Evolutionary conservation across 257 asterid species (phyloP).

Genomic region (Verbena officinalis): DNA sequence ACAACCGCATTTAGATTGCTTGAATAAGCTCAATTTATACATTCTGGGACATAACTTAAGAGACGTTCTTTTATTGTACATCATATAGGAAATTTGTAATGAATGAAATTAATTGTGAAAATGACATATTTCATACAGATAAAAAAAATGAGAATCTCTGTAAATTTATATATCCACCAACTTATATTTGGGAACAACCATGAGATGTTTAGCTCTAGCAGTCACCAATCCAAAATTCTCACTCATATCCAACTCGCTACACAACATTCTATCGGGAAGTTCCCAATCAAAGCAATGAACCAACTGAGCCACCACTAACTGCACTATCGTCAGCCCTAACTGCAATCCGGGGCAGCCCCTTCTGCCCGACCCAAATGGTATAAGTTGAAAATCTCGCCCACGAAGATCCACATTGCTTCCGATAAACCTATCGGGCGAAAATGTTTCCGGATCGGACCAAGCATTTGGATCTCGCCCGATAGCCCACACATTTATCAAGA

Average conservation of each 20-base stretch:
- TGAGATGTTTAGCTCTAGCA: conserved; percentile 24
- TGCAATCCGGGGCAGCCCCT: conserved; percentile 44
- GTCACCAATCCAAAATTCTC: conserved; percentile 35
- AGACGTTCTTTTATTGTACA: no score
- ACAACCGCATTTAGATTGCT: no score
- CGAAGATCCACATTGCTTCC: conserved; percentile 34
- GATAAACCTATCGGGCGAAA: conserved; percentile 34
- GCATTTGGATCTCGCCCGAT: conserved; percentile 36
- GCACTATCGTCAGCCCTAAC: conserved; percentile 31
- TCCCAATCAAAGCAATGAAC: conserved; percentile 47
- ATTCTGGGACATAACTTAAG: no score
- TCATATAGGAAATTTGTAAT: no score
- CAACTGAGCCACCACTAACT: conserved; percentile 36
- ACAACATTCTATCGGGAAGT: conserved; percentile 24
- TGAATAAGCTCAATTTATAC: no score
- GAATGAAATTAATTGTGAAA: no score
- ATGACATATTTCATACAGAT: no score
- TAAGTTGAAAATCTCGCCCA: conserved; percentile 34
- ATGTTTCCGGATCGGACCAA: conserved; percentile 33
- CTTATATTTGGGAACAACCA: conserved; percentile 19
- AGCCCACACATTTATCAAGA: conserved; percentile 33
- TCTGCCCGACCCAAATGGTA: conserved; percentile 42
- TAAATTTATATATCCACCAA: not conserved
- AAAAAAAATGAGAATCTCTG: no score
- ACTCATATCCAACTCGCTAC: conserved; percentile 30